Base-by-base conservation (phyloP, 257 asterid species). In the Salvia splendens region DNA sequence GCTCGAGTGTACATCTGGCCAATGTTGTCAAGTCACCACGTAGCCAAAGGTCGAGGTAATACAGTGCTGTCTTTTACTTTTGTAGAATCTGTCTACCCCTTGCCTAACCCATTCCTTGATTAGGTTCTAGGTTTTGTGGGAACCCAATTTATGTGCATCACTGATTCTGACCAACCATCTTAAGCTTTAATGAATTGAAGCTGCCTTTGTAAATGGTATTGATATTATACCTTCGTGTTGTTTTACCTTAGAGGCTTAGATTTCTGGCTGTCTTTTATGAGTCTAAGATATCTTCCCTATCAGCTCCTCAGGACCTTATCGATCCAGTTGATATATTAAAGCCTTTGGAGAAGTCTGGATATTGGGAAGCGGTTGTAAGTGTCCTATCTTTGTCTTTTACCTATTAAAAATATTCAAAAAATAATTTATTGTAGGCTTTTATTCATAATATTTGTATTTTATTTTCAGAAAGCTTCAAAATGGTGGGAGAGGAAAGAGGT, bases 401-500 rank as follows among this genome's bases (percentile, higher is more conserved):
- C 46, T n/a, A 32, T 58, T 41, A 28, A 63, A 51, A 35, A 64
- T 42, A 10, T 70, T 30, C 56, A 17, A 9, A 38, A 33, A 14
- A 17, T 74, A 42, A 24, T 68, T 20, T 61, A 73, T 51, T 5
- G 10, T 51, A 12, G 58, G 42, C 35, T 78, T n/a, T n/a, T n/a
- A n/a, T n/a, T n/a, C n/a, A n/a, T n/a, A n/a, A n/a, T n/a, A n/a
- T n/a, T 56, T 20, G 8, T 50, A 46, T 68, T 52, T 68, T 20
- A 20, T 20, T 70, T 38, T 70, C 80, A 94, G 99, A 94, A 94
- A 94, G 97, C 99, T 82, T 12, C 96, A 47, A 94, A 94, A 79
- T 94, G 99, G 99, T 89, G 94, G 7, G 99, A 91, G 80, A 85
- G 99, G 56, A 94, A 91, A 80, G 99, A 91, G 47, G 99, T 98